Evolutionary conservation across 139 green algal species (phyloP).

Genomic region (Penium margaritaceum): DNA sequence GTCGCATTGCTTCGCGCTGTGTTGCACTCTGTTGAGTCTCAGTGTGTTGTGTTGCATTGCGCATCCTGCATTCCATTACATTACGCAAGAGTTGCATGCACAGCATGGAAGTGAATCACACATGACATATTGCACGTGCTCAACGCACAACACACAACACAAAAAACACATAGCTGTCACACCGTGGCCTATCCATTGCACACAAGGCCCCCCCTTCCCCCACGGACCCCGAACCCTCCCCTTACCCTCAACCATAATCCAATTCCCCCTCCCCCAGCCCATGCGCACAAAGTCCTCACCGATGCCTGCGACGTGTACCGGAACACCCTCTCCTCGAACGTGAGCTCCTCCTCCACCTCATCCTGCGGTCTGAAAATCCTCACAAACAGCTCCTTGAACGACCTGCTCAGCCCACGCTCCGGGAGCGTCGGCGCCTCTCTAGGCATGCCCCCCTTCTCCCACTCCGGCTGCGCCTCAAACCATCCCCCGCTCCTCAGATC

Average conservation of each 20-base stretch:
- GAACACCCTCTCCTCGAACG: slow-evolving; percentile 37
- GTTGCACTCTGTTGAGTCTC: too few relatives aligned
- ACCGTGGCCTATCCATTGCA: background rate
- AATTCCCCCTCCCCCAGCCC: background rate
- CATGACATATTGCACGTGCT: too few relatives aligned
- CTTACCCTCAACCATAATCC: background rate
- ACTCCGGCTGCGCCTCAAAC: slow-evolving; percentile 27
- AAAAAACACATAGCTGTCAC: background rate
- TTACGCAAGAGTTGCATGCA: too few relatives aligned
- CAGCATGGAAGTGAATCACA: too few relatives aligned
- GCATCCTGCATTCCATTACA: too few relatives aligned
- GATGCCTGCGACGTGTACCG: slow-evolving; percentile 29
- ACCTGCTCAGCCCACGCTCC: slow-evolving; percentile 34
- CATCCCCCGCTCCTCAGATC: slow-evolving; percentile 14
- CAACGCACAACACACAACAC: too few relatives aligned
- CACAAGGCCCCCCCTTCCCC: too few relatives aligned
- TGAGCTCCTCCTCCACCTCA: slow-evolving; percentile 33
- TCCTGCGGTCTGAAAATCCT: slow-evolving; percentile 18
- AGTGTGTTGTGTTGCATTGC: too few relatives aligned
- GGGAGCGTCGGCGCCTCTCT: slow-evolving; percentile 17
- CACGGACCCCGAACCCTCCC: too few relatives aligned
- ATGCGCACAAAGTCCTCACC: too few relatives aligned
- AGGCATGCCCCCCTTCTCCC: slow-evolving; percentile 29
- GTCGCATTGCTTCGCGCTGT: too few relatives aligned
- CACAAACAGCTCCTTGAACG: slow-evolving; percentile 36